Evolutionary conservation across 805 yeast species (phyloP).

Genomic region (Blastobotrys attinorum): DNA sequence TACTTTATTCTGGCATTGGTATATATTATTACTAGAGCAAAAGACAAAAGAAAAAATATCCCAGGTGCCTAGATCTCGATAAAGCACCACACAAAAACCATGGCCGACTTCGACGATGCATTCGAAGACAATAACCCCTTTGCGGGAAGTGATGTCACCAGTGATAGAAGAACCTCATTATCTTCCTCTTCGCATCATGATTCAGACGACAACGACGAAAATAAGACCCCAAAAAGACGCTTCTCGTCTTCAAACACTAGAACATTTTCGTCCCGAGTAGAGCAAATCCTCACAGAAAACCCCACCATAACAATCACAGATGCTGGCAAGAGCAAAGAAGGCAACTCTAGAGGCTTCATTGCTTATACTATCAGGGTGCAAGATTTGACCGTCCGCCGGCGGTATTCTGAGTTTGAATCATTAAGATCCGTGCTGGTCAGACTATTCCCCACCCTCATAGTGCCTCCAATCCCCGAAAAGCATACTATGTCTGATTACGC

Average conservation of each 20-base stretch:
- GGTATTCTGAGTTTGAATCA: conserved; percentile 90
- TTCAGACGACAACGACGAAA: neutral
- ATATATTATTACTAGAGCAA: too few relatives aligned
- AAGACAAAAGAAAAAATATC: too few relatives aligned
- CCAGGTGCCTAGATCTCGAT: too few relatives aligned
- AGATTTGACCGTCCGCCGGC: conserved; percentile 61
- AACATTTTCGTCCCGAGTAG: conserved; percentile 25
- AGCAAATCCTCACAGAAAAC: conserved; percentile 26
- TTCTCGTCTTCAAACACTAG: conserved; percentile 2
- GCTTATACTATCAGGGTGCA: conserved; percentile 70
- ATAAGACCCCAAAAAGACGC: neutral
- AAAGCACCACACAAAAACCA: conserved; percentile 5
- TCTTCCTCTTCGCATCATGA: conserved; percentile 15
- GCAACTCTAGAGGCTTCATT: conserved; percentile 65
- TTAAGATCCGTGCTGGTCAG: conserved; percentile 63
- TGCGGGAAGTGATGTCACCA: conserved; percentile 26
- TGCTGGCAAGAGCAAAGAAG: conserved; percentile 82
- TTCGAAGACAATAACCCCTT: conserved; percentile 41
- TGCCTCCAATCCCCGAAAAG: conserved; percentile 93
- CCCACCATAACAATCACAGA: conserved; percentile 51
- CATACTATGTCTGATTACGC: conserved; percentile 51
- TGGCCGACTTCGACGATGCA: conserved; percentile 36
- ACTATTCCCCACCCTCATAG: conserved; percentile 68
- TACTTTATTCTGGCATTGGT: too few relatives aligned
- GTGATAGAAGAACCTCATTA: conserved; percentile 7